phyloP scores from a whole-genome alignment of 2,329 filamentous ascomycete species.

The Didymella exigua region DNA sequence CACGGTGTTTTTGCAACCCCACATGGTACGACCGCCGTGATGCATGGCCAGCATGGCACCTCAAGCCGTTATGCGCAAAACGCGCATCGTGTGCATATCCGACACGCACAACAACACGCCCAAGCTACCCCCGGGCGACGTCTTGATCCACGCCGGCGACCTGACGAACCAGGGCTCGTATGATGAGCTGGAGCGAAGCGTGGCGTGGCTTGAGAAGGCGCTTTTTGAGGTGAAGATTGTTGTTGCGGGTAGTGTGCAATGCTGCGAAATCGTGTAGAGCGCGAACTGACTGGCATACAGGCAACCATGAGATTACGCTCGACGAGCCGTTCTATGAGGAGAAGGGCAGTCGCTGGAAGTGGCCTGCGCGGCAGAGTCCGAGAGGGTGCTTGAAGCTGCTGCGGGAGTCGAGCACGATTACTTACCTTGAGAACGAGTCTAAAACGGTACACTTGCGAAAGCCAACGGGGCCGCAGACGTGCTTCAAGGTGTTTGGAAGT shows the following conservation, averaged over 20 bases:
- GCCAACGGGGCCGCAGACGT: slow-evolving; percentile 55
- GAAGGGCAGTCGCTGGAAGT: slow-evolving; percentile 62
- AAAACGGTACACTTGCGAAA: slow-evolving; percentile 60
- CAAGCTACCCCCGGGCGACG: slow-evolving; percentile 72
- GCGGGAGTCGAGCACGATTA: slow-evolving; percentile 57
- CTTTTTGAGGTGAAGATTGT: slow-evolving; percentile 74
- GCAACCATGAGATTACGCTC: slow-evolving; percentile 77
- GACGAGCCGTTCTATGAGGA: slow-evolving; percentile 66
- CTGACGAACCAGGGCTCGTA: slow-evolving; percentile 73
- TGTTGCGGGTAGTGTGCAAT: slow-evolving; percentile 62
- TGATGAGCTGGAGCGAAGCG: slow-evolving; percentile 62
- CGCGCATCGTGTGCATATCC: slow-evolving; percentile 75
- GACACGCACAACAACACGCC: slow-evolving; percentile 74
- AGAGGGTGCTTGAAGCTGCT: slow-evolving; percentile 62
- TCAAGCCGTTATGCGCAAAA: slow-evolving; percentile 37
- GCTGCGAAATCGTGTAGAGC: not conserved
- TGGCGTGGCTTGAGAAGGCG: slow-evolving; percentile 70
- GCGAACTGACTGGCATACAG: slow-evolving; percentile 46
- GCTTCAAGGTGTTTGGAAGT: slow-evolving; percentile 72
- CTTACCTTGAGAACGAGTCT: slow-evolving; percentile 67
- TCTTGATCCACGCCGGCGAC: slow-evolving; percentile 78
- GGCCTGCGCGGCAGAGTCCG: slow-evolving; percentile 60
- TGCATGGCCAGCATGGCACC: slow-evolving; percentile 1
- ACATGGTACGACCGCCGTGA: not conserved
- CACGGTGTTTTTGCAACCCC: not conserved